Conservation (phyloP, 257 asterid species). For the Solanum rostratum region DNA sequence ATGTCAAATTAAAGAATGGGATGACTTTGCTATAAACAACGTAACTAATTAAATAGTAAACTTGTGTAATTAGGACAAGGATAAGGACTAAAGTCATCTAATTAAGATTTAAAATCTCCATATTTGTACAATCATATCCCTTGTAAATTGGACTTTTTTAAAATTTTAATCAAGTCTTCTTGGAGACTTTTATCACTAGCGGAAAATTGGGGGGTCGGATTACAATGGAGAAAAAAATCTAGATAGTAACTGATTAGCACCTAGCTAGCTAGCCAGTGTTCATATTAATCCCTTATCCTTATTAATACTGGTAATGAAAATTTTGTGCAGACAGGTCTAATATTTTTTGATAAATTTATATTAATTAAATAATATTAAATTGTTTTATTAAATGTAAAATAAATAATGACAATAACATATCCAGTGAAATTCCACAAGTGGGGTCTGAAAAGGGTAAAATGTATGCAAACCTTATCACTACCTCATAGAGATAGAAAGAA, state of each 20-base stretch:
- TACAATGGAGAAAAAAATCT: neutral
- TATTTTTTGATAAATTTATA: too few species aligned
- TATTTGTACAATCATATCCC: neutral
- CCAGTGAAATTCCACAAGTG: too few species aligned
- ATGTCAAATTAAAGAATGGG: neutral
- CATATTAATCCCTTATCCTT: neutral
- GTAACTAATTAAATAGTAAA: neutral
- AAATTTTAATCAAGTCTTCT: neutral
- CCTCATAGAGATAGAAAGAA: too few species aligned
- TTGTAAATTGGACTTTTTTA: neutral
- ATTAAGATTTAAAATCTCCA: neutral
- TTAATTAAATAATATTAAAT: too few species aligned
- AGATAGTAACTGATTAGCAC: neutral
- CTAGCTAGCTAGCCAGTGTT: neutral
- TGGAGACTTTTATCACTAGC: neutral
- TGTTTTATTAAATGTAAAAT: too few species aligned
- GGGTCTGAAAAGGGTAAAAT: too few species aligned
- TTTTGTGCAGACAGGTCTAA: too few species aligned
- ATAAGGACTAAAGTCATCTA: neutral
- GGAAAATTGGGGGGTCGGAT: neutral
- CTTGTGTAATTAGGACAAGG: neutral
- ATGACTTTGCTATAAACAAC: neutral
- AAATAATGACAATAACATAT: too few species aligned
- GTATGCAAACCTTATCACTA: too few species aligned
- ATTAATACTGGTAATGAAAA: neutral